phyloP scores from a whole-genome alignment of 345 rosid genomes.

The Bruguiera parviflora region DNA sequence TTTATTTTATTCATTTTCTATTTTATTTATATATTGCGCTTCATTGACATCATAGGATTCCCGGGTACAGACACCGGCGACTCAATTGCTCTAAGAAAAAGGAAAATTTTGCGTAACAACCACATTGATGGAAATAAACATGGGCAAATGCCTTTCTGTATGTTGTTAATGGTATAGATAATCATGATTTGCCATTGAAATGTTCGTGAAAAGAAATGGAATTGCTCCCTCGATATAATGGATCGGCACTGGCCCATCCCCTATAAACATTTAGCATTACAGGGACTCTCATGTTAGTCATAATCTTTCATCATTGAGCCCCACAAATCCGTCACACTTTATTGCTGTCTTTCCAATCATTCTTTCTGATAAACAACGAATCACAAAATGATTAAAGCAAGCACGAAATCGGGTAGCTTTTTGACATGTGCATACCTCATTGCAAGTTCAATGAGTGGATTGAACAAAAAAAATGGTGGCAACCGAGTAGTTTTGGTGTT shows the following conservation, averaged over 20 bases:
- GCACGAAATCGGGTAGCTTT: conserved; percentile 20
- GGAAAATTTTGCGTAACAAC: no score
- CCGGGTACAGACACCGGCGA: no score
- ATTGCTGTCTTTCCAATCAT: not conserved
- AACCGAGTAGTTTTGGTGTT: no score
- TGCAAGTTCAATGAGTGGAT: conserved; percentile 13
- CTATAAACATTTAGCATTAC: conserved; percentile 5
- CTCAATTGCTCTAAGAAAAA: no score
- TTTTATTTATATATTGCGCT: no score
- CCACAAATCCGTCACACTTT: not conserved
- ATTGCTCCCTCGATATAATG: not conserved
- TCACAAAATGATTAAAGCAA: conserved; percentile 14
- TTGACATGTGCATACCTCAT: conserved; percentile 15
- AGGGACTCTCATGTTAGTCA: conserved; percentile 18
- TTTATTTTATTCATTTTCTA: no score
- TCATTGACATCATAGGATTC: no score
- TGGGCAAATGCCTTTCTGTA: conserved; percentile 2
- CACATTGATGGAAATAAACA: not conserved
- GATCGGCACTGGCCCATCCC: conserved; percentile 4
- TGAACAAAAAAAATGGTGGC: no score
- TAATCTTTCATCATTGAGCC: conserved; percentile 21
- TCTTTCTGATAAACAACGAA: conserved; percentile 9
- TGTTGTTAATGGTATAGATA: conserved; percentile 2
- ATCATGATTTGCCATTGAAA: conserved; percentile 12
- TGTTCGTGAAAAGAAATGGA: not conserved